Base-by-base conservation (phyloP, 148 eudicot genomes). In the Fagopyrum tataricum region DNA sequence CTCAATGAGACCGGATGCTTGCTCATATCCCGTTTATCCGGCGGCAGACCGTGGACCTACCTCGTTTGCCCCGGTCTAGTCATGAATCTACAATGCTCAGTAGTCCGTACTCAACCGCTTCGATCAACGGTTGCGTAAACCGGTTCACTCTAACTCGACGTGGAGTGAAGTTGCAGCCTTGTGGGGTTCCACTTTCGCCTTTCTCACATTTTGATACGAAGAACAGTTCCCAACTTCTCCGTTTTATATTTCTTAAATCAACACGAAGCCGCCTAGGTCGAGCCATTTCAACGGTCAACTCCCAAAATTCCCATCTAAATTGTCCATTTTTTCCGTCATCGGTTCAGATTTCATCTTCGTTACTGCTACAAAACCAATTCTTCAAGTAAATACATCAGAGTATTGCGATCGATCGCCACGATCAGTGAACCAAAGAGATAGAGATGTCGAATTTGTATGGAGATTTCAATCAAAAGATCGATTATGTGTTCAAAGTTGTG, bases 401-500 rank as follows among this genome's bases (percentile, higher is more conserved):
- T 61, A 31, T 1, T 61, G n/a, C 41, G 17, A 31, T 31, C 67
- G 67, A 26, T 61, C 41, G 26, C 3, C 61, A 8, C 61, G 8
- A 55, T 23, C 61, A 52, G 56, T n/a, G 49, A 11, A 46, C 10
- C 14, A 46, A 46, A 10, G 49, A 21, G 12, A 61, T 17, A 23
- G 51, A 20, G 75, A 70, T 70, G 72, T 70, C 72, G 72, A 70
- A 70, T 70, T 44, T 70, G 43, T 76, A 76, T n/a, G 86, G 86
- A 39, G 79, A 77, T 77, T 83, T 74, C 23, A 80, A 75, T 76
- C 70, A 78, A 58, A 83, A 80, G 76, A 83, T 83, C 8, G 83
- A 83, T 80, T 83, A 83, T 42, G 83, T 83, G 53, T 83, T 83
- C 75, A 83, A 83, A 59, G 75, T 83, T 53, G 86, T 83, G 39